Evolutionary conservation across 2,329 filamentous ascomycete genomes (phyloP), one percentile per base, ranked within the genome.

Genomic region (Rhinocladiella similis): DNA sequence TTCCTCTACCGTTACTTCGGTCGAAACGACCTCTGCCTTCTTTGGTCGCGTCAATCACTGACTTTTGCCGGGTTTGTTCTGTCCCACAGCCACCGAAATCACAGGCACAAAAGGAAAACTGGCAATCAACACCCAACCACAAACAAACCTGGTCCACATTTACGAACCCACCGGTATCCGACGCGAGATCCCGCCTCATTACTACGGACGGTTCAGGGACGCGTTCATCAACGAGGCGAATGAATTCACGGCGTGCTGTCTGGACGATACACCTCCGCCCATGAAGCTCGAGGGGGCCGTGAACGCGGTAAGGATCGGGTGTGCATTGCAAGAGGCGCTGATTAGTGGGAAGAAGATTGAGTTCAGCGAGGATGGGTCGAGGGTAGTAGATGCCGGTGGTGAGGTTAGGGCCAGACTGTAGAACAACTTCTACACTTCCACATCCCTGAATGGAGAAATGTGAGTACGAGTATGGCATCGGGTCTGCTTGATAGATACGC

Each of bases 101-200:
- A 84, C 88, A 53, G 86, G 85, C 12, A 88, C 85, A 1, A 77
- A 80, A 63, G 84, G 85, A 39, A 88, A 87, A 68, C 66, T 88
- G 5, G 72, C 77, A 1, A 75, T 88, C 59, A 88, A 88, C 65
- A 77, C 75, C 5, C 79, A 85, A 61, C 85, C 85, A 4, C 72
- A 74, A 46, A 72, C 69, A 1, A 81, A 81, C 55, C 72, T 85
- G 19, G 78, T 87, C 20, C 79, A 83, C 56, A 73, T 82, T 45
- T 79, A 83, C 66, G 75, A 83, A 63, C 49, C 76, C 0, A 73
- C 66, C 1, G 83, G 83, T 3, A 77, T 88, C 20, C 73, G 79
- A 12, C 75, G 81, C 35, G 82, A 87, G 68, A 80, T 86, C n/a
- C 82, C 83, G 1, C 72, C 76, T 39, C 77, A 83, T 61, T 88